Evolutionary conservation across 2,329 filamentous ascomycete species (phyloP).

Genomic region (Aspergillus transmontanensis): DNA sequence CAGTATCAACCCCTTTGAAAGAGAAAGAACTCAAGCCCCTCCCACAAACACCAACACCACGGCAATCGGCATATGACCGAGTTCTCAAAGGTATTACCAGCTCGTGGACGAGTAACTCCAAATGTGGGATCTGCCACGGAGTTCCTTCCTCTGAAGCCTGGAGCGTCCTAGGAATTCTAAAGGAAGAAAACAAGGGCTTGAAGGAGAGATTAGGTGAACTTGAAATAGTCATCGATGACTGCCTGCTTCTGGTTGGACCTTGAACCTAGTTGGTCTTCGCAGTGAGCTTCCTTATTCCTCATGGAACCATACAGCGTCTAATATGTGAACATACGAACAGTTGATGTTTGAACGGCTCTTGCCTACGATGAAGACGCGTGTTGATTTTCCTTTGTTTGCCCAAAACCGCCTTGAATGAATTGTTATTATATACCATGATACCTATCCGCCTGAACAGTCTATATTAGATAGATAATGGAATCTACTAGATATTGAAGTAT

Average conservation of each 20-base stretch:
- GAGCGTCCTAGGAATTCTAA: slow-evolving; percentile 54
- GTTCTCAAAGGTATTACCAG: slow-evolving; percentile 43
- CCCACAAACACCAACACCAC: slow-evolving; percentile 23
- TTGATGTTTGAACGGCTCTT: slow-evolving; percentile 1
- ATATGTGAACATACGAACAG: not conserved
- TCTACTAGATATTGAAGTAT: not conserved
- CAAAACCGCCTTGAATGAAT: not conserved
- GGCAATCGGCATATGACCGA: slow-evolving; percentile 45
- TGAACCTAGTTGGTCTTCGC: slow-evolving; percentile 12
- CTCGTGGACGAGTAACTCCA: slow-evolving; percentile 32
- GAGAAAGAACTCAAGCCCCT: slow-evolving; percentile 32
- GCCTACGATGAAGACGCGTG: not conserved
- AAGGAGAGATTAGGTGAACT: slow-evolving; percentile 56
- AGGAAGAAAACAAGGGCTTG: slow-evolving; percentile 58
- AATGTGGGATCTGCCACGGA: slow-evolving; percentile 46
- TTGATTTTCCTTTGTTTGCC: not conserved
- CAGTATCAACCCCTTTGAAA: slow-evolving; percentile 37
- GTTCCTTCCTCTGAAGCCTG: slow-evolving; percentile 52
- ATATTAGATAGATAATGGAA: slow-evolving; percentile 1
- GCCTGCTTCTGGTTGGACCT: slow-evolving; percentile 55
- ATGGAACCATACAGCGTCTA: not conserved
- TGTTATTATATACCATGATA: slow-evolving; percentile 10
- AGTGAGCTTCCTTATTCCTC: not conserved
- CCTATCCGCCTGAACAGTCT: slow-evolving; percentile 1
- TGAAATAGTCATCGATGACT: slow-evolving; percentile 59